phyloP scores from a whole-genome alignment of 441 rosid genomes.

The Erysimum cheiri region DNA sequence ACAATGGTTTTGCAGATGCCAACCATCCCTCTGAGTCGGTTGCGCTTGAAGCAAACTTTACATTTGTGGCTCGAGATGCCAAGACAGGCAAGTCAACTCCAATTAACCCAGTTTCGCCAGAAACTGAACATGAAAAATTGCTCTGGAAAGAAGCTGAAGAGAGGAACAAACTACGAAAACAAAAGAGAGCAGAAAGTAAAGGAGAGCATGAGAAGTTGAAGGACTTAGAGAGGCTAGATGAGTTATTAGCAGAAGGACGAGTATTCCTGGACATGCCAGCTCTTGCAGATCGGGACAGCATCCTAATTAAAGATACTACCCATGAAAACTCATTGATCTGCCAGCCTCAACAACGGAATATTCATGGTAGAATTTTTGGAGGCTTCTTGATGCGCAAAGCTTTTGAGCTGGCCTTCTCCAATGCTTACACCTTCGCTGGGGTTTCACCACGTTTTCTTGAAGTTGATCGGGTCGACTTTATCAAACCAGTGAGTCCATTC shows the following conservation, averaged over 20 bases:
- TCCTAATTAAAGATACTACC: constrained; percentile 65
- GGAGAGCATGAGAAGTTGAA: constrained; percentile 48
- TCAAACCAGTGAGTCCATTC: constrained; percentile 65
- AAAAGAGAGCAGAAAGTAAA: constrained; percentile 49
- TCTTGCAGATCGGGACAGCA: constrained; percentile 78
- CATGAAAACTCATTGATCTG: constrained; percentile 74
- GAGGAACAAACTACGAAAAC: constrained; percentile 65
- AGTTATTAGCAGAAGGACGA: constrained; percentile 71
- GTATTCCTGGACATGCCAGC: constrained; percentile 86
- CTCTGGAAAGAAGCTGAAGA: constrained; percentile 76
- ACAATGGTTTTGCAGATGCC: constrained; percentile 51
- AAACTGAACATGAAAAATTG: constrained; percentile 63
- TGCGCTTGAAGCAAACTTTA: constrained; percentile 77
- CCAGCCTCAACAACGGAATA: constrained; percentile 82
- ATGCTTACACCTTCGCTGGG: constrained; percentile 81
- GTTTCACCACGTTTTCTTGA: constrained; percentile 71
- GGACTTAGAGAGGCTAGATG: constrained; percentile 52
- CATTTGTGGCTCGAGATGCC: constrained; percentile 79
- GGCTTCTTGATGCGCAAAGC: constrained; percentile 84
- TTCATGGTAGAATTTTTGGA: constrained; percentile 81
- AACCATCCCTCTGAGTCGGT: constrained; percentile 52
- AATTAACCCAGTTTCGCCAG: constrained; percentile 64
- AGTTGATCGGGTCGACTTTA: constrained; percentile 87
- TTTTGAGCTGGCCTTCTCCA: constrained; percentile 76
- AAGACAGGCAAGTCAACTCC: constrained; percentile 79